Percentiles rank a stretch among this genome's conserved stretches.
These are phyloP conservation scores for Tetrapisispora pingtungensis DNA, from an alignment of 805 yeast species.

Conservation along the genomic window DNA sequence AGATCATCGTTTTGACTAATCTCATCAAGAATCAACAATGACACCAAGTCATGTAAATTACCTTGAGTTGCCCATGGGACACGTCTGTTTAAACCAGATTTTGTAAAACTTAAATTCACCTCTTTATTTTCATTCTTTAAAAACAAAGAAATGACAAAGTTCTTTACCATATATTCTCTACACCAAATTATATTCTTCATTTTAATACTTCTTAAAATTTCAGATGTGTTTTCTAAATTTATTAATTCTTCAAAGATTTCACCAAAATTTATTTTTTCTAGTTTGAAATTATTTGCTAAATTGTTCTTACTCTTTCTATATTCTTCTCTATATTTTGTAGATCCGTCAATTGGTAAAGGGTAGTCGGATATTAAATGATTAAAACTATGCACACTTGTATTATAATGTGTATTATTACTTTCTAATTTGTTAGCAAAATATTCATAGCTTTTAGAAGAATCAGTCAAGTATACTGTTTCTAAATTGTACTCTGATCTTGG, in stretches of 20 bases:
- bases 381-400: neutral
- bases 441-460: constrained; percentile 21
- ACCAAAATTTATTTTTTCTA: constrained; percentile 12
- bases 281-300: neutral
- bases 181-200: constrained; percentile 27
- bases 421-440: constrained; percentile 6
- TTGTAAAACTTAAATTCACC: constrained; percentile 15
- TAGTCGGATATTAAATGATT: constrained; percentile 4
- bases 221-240: neutral
- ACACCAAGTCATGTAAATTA: constrained; percentile 15
- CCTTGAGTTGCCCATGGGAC: constrained; percentile 26
- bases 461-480: constrained; percentile 22
- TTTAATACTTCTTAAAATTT: constrained; percentile 8
- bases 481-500: constrained; percentile 10
- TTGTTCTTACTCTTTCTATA: constrained; percentile 3
- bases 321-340: constrained; percentile 15
- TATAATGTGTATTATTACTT: neutral
- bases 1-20: constrained; percentile 17
- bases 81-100: constrained; percentile 25
- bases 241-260: constrained; percentile 12
- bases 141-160: constrained; percentile 9
- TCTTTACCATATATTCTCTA: constrained; percentile 22
- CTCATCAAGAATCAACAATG: constrained; percentile 18
- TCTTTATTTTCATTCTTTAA: neutral
- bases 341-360: constrained; percentile 20